Base-by-base conservation (phyloP, 2,329 filamentous ascomycete species). In the Tympanopsis confertula region DNA sequence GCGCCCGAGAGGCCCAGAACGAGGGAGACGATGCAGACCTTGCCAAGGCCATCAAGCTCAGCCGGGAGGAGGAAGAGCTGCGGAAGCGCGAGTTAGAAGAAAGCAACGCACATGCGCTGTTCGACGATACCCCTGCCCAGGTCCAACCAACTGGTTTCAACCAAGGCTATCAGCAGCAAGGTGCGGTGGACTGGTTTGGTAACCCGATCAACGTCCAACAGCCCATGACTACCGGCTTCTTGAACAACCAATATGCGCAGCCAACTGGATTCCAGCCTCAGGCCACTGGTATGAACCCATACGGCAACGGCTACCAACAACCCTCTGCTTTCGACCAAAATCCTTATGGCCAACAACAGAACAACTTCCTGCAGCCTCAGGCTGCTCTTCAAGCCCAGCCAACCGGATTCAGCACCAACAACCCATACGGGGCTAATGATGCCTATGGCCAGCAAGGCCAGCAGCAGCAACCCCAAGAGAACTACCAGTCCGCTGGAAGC, bases 121-220 rank as follows among this genome's bases (percentile, higher is more conserved):
- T 98, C 50, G 88, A 94, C 49, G 85, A 94, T 48, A 74, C 75
- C 24, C 70, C 78, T 4, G 59, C 68, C 18, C 75, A 80, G 38
- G 52, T 47, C 35, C 86, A 88, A 60, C 77, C 75, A 29, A 96
- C 88, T 13, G 89, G 87, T 24, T 87, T 86, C 65, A 96, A 95
- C 59, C 88, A 94, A 62, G 89, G 89, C 35, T 98, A 98, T 53
- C 88, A 96, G 64, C 91, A 98, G 62, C 89, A 94, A 55, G 83
- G 83, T 40, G 86, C 86, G 12, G 91, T 98, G 14, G 91, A 98
- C 61, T 96, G 93, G 77, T 91, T 93, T 50, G 91, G 89, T 41
- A 98, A 98, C 58, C 86, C 88, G 12, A 82, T 96, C 51, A 85
- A 89, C 41, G 79, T 78, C 50, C 76, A 64, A 47, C 79, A 88